These are phyloP conservation scores for Grosmannia serpens DNA, from an alignment of 2,329 filamentous ascomycete species.

Conservation along the genomic window DNA sequence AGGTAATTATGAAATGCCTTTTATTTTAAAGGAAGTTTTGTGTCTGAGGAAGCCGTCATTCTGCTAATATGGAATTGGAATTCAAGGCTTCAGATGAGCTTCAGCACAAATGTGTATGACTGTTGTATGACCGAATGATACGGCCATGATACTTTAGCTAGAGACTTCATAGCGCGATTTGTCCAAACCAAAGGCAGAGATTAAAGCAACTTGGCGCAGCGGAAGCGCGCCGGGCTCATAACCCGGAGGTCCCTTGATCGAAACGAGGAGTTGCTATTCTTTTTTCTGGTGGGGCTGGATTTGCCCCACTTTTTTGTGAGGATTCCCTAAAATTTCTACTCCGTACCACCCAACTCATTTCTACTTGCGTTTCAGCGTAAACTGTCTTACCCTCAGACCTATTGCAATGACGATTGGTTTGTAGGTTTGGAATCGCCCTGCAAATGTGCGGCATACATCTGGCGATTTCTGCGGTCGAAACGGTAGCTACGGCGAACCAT, in stretches of 20 bases:
- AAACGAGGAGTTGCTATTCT: constrained; percentile 10
- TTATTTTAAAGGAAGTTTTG: no score
- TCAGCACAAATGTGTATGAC: no score
- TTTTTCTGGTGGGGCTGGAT: neutral
- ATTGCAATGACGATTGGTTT: neutral
- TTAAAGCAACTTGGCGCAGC: constrained; percentile 11
- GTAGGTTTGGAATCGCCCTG: neutral
- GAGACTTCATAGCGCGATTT: no score
- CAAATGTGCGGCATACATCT: constrained; percentile 52
- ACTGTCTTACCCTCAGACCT: neutral
- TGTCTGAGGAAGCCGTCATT: no score
- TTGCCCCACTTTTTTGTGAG: neutral
- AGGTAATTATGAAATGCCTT: no score
- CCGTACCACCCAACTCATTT: neutral
- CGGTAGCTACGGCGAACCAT: constrained; percentile 8
- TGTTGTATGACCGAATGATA: no score
- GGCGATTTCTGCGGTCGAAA: constrained; percentile 27
- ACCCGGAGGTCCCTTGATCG: constrained; percentile 11
- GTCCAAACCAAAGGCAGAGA: no score
- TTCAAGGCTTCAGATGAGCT: no score
- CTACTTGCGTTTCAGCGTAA: neutral
- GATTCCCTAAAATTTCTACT: neutral
- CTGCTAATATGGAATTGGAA: no score
- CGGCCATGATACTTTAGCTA: no score
- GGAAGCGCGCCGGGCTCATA: constrained; percentile 11